A percentile compares a stretch with the other conserved stretches of the same genome.
phyloP scores from a whole-genome alignment of 75 land plant species.

The Selaginella moellendorffii region DNA sequence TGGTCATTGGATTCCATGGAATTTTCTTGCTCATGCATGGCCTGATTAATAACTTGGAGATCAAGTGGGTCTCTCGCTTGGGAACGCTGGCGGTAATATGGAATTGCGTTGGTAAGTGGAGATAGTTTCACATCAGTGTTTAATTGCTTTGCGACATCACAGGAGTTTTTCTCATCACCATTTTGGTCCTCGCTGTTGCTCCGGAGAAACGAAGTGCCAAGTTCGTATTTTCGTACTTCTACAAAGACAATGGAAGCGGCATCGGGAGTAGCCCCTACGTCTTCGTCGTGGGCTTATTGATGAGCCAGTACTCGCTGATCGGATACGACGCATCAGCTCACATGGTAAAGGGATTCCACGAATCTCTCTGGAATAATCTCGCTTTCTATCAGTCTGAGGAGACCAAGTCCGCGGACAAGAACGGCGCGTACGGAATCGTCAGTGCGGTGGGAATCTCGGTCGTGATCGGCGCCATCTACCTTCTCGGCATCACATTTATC shows the following conservation, averaged over 20 bases:
- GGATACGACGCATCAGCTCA: conserved; percentile 95
- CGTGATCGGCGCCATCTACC: conserved; percentile 67
- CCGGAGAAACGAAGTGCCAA: conserved; percentile 43
- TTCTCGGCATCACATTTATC: conserved; percentile 75
- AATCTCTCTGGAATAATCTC: too few relatives aligned
- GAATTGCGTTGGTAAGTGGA: conserved; percentile 50
- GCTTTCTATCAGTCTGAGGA: conserved; percentile 54
- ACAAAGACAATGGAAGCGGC: conserved; percentile 47
- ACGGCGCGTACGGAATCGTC: conserved; percentile 78
- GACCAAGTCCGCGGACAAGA: conserved; percentile 68
- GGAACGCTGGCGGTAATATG: conserved; percentile 60
- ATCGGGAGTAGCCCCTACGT: conserved; percentile 57
- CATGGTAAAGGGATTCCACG: too few relatives aligned
- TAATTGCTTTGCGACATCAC: too few relatives aligned
- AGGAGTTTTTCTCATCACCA: conserved; percentile 81
- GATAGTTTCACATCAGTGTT: not conserved
- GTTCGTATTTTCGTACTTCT: conserved; percentile 74
- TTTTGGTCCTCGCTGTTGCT: conserved; percentile 59
- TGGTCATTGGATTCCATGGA: conserved; percentile 48
- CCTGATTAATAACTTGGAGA: conserved; percentile 56
- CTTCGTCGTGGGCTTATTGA: conserved; percentile 70
- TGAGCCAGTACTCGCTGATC: conserved; percentile 81
- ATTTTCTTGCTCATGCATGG: conserved; percentile 53
- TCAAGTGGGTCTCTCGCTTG: conserved; percentile 42
- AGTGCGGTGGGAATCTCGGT: conserved; percentile 48